Conservation (phyloP, 495 filamentous ascomycete genomes). For the Aspergillus kassunensis region DNA sequence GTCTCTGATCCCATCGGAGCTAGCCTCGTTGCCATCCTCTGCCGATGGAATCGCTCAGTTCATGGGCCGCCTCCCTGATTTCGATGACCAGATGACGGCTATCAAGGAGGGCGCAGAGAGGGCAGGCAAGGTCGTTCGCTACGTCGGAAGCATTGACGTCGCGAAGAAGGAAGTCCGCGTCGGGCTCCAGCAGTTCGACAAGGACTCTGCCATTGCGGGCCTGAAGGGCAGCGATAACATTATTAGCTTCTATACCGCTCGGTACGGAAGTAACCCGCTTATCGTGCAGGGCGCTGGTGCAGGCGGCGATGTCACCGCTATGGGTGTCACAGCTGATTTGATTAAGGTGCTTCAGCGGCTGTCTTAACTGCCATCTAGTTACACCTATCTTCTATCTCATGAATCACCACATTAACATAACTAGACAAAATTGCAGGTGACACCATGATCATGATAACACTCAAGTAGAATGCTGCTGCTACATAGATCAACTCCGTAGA, state of each 20-base stretch:
- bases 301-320: constrained; percentile 91
- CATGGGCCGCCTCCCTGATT: constrained; percentile 66
- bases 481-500: constrained; percentile 42
- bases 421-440: too few species aligned
- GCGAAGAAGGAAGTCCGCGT: constrained; percentile 72
- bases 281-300: constrained; percentile 95
- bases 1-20: constrained; percentile 77
- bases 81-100: constrained; percentile 79
- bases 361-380: constrained; percentile 11
- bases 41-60: constrained; percentile 64
- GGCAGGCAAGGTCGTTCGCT: constrained; percentile 88
- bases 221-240: constrained; percentile 97
- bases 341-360: constrained; percentile 69
- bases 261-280: constrained; percentile 83
- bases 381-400: too few species aligned
- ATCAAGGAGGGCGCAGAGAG: constrained; percentile 72
- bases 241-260: constrained; percentile 94
- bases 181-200: constrained; percentile 81
- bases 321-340: constrained; percentile 89
- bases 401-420: not conserved
- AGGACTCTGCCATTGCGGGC: constrained; percentile 79
- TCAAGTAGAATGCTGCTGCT: too few species aligned
- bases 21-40: constrained; percentile 68
- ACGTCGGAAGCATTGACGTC: constrained; percentile 89
- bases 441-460: too few species aligned